These are phyloP conservation scores for Insectozyma bohioensis DNA, from an alignment of 1,139 yeast genomes.

Conservation along the genomic window DNA sequence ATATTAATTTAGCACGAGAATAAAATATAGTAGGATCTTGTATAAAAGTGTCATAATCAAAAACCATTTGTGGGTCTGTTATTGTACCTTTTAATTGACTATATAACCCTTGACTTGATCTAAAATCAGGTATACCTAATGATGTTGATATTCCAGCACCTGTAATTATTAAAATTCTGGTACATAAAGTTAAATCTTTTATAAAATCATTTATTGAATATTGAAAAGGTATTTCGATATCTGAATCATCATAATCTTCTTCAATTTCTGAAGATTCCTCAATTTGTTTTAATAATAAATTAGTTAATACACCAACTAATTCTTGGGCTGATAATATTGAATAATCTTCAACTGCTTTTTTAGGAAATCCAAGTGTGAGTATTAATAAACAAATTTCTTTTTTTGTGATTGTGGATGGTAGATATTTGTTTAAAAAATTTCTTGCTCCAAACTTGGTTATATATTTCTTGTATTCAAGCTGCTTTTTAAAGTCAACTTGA, in stretches of 20 bases:
- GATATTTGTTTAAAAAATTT: conserved; percentile 1
- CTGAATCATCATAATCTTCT: conserved; percentile 3
- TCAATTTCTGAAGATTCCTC: conserved; percentile 1
- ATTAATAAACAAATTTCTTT: conserved; percentile 47
- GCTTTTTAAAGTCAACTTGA: neutral
- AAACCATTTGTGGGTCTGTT: conserved; percentile 90
- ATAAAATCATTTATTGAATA: conserved; percentile 8
- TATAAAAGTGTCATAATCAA: conserved; percentile 69
- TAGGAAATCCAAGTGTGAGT: conserved; percentile 42
- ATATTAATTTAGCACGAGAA: conserved; percentile 78
- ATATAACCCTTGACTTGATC: conserved; percentile 85
- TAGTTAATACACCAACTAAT: conserved; percentile 18
- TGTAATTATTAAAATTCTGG: conserved; percentile 67
- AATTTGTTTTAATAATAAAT: conserved; percentile 17
- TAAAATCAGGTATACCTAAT: conserved; percentile 88
- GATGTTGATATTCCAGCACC: conserved; percentile 96
- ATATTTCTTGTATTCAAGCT: neutral
- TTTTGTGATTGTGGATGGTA: conserved; percentile 36
- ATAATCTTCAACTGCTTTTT: conserved; percentile 11
- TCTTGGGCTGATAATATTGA: conserved; percentile 12
- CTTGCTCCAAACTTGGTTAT: neutral
- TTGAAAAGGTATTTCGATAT: neutral
- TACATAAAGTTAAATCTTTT: conserved; percentile 17
- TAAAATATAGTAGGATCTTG: conserved; percentile 81
- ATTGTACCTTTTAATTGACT: conserved; percentile 62